Evolutionary conservation across 306 rosid genomes (phyloP).

Genomic region (Medicago truncatula): DNA sequence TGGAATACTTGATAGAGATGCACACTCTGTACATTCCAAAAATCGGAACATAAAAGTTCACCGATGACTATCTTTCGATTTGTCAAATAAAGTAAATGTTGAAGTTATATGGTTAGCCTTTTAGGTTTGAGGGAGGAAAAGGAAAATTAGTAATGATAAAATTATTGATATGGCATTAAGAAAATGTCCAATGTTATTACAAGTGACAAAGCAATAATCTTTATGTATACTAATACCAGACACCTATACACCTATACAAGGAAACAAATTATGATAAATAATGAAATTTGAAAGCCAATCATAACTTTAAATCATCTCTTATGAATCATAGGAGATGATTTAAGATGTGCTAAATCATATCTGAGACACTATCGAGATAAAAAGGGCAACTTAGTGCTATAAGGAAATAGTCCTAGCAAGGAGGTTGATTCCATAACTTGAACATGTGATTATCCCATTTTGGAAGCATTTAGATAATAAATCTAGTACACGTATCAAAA

Average conservation of each 20-base stretch:
- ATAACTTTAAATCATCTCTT: too few relatives aligned
- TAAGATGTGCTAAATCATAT: not conserved
- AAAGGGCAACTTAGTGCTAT: not conserved
- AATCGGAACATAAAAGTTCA: conserved; percentile 34
- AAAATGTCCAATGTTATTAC: not conserved
- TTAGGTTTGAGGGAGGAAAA: not conserved
- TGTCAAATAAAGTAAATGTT: conserved; percentile 29
- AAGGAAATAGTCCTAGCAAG: conserved; percentile 1
- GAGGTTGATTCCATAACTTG: conserved; percentile 7
- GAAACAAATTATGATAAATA: conserved; percentile 15
- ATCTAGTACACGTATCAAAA: not conserved
- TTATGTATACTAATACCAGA: not conserved
- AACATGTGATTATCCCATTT: conserved; percentile 7
- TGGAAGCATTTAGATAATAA: conserved; percentile 8
- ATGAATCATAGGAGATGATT: not conserved
- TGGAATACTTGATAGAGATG: conserved; percentile 77
- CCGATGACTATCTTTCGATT: conserved; percentile 32
- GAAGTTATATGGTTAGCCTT: not conserved
- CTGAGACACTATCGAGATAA: not conserved
- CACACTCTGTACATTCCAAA: conserved; percentile 79
- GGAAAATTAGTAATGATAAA: not conserved
- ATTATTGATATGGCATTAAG: conserved; percentile 3
- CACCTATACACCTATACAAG: not conserved
- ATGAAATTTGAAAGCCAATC: conserved; percentile 4
- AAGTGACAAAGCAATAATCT: not conserved